These are phyloP conservation scores for Aspergillus wentii DNA, from an alignment of 495 filamentous ascomycete species.

Conservation along the genomic window DNA sequence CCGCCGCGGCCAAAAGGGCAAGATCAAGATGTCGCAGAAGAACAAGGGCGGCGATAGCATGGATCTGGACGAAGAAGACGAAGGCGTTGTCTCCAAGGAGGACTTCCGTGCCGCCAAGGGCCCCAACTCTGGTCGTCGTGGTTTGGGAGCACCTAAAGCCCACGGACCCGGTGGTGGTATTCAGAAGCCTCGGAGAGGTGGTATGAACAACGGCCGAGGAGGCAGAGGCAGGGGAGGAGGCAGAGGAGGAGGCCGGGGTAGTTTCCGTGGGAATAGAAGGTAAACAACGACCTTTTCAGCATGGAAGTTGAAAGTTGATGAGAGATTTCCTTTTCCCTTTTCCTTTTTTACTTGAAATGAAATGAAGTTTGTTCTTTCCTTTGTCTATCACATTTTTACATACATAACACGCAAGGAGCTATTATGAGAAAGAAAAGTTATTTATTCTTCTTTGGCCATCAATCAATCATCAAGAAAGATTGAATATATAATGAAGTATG, in stretches of 20 bases:
- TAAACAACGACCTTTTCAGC: not conserved
- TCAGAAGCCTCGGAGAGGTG: slow-evolving; percentile 8
- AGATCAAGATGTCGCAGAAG: slow-evolving; percentile 76
- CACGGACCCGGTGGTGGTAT: slow-evolving; percentile 32
- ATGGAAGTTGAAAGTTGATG: not conserved
- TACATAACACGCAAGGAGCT: too few species aligned
- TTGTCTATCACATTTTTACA: too few species aligned
- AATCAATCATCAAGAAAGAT: too few species aligned
- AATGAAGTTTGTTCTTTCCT: too few species aligned
- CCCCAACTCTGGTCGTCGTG: slow-evolving; percentile 25
- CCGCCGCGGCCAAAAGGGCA: slow-evolving; percentile 74
- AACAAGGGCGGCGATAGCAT: slow-evolving; percentile 59
- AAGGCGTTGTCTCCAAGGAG: slow-evolving; percentile 19
- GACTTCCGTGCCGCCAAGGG: slow-evolving; percentile 13
- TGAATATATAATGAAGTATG: too few species aligned
- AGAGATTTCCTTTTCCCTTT: not conserved
- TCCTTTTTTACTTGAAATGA: not conserved
- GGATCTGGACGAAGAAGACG: slow-evolving; percentile 58
- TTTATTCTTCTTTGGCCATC: too few species aligned
- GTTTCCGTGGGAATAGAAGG: slow-evolving; percentile 17
- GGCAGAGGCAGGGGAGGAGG: slow-evolving; percentile 11
- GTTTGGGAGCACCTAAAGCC: slow-evolving; percentile 42
- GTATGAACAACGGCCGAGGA: slow-evolving; percentile 16
- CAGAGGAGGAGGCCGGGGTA: slow-evolving; percentile 11
- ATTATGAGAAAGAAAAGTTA: too few species aligned